Conservation (phyloP, 371 early-diverging fungal genomes). For the Apophysomyces trapeziformis region DNA sequence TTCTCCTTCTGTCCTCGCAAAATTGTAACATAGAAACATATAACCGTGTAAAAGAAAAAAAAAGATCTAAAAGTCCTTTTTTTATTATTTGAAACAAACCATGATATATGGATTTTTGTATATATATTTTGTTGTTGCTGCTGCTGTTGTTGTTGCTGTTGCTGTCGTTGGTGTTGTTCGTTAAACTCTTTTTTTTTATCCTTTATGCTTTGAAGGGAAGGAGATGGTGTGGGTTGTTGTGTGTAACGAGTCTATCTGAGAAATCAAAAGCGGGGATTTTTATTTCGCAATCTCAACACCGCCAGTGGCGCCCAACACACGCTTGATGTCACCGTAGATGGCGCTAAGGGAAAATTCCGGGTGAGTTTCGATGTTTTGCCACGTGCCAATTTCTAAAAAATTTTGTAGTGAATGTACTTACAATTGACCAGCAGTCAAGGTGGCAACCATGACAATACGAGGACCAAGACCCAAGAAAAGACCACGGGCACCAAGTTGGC, state of each 20-base stretch:
- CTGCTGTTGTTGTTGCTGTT: too few relatives aligned
- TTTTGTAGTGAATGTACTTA: background rate
- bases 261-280: too few relatives aligned
- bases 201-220: background rate
- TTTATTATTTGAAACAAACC: background rate
- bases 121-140: too few relatives aligned
- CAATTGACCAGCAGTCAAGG: conserved; percentile 74
- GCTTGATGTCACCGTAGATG: conserved; percentile 69
- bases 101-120: background rate
- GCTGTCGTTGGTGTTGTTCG: too few relatives aligned
- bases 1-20: too few relatives aligned
- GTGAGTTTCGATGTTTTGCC: background rate
- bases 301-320: conserved; percentile 69
- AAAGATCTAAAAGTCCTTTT: background rate
- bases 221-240: background rate
- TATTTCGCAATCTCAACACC: conserved; percentile 63
- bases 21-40: too few relatives aligned
- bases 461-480: conserved; percentile 71
- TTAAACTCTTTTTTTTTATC: background rate
- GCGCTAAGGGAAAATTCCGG: conserved; percentile 32
- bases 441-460: conserved; percentile 80
- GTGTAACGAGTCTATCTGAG: too few relatives aligned
- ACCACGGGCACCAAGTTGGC: conserved; percentile 64
- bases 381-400: conserved; percentile 11
- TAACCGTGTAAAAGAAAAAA: too few relatives aligned